Conservation (phyloP, 2,329 filamentous ascomycete species). For the Xylaria sp. region DNA sequence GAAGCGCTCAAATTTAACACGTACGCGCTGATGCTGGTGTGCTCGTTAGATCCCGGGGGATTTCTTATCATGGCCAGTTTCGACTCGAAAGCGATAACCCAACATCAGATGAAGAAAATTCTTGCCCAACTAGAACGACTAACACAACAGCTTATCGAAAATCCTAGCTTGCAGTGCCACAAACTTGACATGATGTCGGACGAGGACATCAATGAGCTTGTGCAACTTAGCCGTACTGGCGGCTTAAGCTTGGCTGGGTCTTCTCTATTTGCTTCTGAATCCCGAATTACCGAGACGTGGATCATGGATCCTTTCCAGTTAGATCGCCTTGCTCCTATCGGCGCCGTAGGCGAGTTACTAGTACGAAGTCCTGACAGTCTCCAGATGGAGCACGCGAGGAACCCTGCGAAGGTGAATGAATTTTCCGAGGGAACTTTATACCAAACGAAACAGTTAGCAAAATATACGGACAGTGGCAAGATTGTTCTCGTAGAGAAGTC, state of each 20-base stretch:
- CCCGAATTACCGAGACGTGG: constrained; percentile 50
- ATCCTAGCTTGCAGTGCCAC: constrained; percentile 49
- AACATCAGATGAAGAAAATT: constrained; percentile 63
- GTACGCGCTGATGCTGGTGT: constrained; percentile 74
- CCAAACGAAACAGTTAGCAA: constrained; percentile 56
- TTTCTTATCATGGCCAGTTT: constrained; percentile 73
- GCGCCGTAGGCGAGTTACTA: constrained; percentile 58
- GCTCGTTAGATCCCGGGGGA: constrained; percentile 65
- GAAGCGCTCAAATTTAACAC: constrained; percentile 70
- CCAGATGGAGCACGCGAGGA: constrained; percentile 43
- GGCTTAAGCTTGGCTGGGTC: constrained; percentile 40
- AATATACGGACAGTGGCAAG: constrained; percentile 49
- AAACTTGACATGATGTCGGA: constrained; percentile 52
- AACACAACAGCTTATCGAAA: constrained; percentile 61
- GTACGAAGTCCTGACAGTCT: constrained; percentile 50
- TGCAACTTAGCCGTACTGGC: constrained; percentile 44
- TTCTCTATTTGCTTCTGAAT: constrained; percentile 41
- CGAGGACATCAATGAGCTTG: constrained; percentile 51
- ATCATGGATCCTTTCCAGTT: constrained; percentile 54
- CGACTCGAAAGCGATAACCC: constrained; percentile 68
- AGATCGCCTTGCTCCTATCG: constrained; percentile 53
- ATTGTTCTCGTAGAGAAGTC: constrained; percentile 49
- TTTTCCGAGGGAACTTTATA: constrained; percentile 49
- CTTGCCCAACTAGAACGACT: constrained; percentile 64
- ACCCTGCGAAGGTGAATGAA: constrained; percentile 48